Conservation (phyloP, 2,329 filamentous ascomycete species). For the Geoglossum cookeanum region DNA sequence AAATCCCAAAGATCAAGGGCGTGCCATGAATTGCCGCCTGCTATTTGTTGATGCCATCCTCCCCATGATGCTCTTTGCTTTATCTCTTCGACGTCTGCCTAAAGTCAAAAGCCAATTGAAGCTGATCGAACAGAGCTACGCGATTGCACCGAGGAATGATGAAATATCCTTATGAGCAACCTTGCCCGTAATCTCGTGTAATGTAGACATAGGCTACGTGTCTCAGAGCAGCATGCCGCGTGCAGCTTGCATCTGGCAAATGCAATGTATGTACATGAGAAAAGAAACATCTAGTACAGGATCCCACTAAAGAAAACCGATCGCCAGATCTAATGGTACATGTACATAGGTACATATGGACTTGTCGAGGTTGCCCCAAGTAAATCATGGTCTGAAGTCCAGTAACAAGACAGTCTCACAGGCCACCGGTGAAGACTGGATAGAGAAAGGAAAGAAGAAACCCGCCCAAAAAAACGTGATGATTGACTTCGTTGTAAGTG, state of each 20-base stretch:
- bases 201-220: not conserved
- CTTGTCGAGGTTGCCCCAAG: not conserved
- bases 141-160: not conserved
- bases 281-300: not conserved
- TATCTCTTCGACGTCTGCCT: not conserved
- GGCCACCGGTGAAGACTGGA: not conserved
- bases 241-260: not conserved
- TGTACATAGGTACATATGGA: not conserved
- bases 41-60: not conserved
- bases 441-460: not conserved
- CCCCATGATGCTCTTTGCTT: not conserved
- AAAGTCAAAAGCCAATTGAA: not conserved
- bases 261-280: not conserved
- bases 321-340: slow-evolving; percentile 3
- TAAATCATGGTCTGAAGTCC: not conserved
- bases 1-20: not conserved
- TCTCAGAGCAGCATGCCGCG: not conserved
- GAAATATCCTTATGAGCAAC: not conserved
- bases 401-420: not conserved
- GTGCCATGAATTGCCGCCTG: not conserved
- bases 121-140: not conserved
- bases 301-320: not conserved
- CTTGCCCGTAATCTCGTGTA: not conserved
- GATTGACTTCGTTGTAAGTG: not conserved
- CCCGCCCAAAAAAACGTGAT: not conserved